Percentiles rank a stretch among this genome's conserved stretches.
phyloP scores from a whole-genome alignment of 202 grass and related monocot species.

The Elaeis oleifera region DNA sequence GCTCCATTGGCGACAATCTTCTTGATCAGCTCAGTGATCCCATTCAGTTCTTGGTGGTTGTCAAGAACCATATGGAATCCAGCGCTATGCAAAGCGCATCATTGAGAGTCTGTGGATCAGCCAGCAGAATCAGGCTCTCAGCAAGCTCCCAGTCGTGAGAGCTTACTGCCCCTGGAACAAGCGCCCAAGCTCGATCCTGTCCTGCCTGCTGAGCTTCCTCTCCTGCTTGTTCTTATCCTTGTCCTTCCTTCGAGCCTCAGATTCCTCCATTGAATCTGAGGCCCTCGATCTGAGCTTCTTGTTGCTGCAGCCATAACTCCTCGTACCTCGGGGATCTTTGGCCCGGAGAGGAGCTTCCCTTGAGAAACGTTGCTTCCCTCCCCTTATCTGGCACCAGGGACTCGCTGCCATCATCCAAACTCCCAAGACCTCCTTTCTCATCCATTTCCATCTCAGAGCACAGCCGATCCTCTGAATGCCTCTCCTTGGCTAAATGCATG shows the following conservation, averaged over 20 bases:
- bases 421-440: slow-evolving; percentile 22
- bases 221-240: slow-evolving; percentile 49
- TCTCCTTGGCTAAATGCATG: slow-evolving; percentile 29
- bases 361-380: slow-evolving; percentile 37
- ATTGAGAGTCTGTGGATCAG: slow-evolving; percentile 72
- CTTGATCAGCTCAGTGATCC: slow-evolving; percentile 60
- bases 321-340: slow-evolving; percentile 37
- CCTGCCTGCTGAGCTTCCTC: slow-evolving; percentile 65
- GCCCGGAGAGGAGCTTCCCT: slow-evolving; percentile 38
- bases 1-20: slow-evolving; percentile 68
- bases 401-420: slow-evolving; percentile 14
- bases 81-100: slow-evolving; percentile 76
- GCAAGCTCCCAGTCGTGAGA: slow-evolving; percentile 57
- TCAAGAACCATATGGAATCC: slow-evolving; percentile 93
- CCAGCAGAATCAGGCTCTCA: slow-evolving; percentile 42
- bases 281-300: slow-evolving; percentile 62
- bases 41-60: slow-evolving; percentile 51
- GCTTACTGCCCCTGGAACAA: slow-evolving; percentile 68
- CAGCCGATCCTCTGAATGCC: slow-evolving; percentile 23
- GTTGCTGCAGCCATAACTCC: slow-evolving; percentile 10
- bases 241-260: slow-evolving; percentile 31
- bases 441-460: slow-evolving; percentile 57
- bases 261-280: slow-evolving; percentile 51
- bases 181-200: slow-evolving; percentile 62
- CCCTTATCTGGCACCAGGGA: not conserved